A percentile compares a stretch with the other conserved stretches of the same genome.
Conservation (phyloP, 179 eudicot genomes). For the Beta macrorhiza region DNA sequence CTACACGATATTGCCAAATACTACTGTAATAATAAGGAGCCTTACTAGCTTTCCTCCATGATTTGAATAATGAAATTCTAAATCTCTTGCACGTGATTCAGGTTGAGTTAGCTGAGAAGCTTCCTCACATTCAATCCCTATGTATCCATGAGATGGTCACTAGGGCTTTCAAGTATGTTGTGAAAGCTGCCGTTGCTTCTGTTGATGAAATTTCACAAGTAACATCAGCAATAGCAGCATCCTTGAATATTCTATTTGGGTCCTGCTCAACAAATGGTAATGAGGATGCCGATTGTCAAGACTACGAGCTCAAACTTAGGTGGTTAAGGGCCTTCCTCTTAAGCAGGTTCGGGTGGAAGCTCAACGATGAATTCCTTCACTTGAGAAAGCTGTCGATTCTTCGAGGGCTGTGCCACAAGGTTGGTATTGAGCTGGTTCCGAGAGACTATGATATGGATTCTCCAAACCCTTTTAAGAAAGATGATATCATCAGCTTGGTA, state of each 20-base stretch:
- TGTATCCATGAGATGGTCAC: slow-evolving; percentile 98
- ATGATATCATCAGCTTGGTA: slow-evolving; percentile 82
- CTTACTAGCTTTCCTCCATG: neutral
- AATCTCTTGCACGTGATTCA: slow-evolving; percentile 28
- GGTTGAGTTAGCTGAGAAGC: slow-evolving; percentile 91
- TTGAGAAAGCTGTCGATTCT: slow-evolving; percentile 80
- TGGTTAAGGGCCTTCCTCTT: slow-evolving; percentile 68
- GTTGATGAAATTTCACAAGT: slow-evolving; percentile 51
- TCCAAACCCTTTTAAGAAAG: slow-evolving; percentile 67
- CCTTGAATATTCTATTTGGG: slow-evolving; percentile 77
- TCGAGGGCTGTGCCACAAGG: slow-evolving; percentile 94
- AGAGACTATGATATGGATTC: slow-evolving; percentile 84
- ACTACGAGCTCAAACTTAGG: slow-evolving; percentile 53
- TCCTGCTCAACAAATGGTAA: slow-evolving; percentile 30
- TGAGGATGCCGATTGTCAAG: slow-evolving; percentile 38
- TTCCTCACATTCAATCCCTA: slow-evolving; percentile 96
- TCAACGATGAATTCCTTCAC: slow-evolving; percentile 71
- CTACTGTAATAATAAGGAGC: neutral
- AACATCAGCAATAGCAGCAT: slow-evolving; percentile 66
- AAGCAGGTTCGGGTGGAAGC: slow-evolving; percentile 72
- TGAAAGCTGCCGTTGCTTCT: slow-evolving; percentile 84
- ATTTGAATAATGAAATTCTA: neutral
- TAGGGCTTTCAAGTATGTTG: slow-evolving; percentile 87
- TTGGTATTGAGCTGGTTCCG: slow-evolving; percentile 90
- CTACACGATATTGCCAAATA: neutral